Conservation (phyloP, 768 basidiomycete genomes). For the Cyathus striatus region DNA sequence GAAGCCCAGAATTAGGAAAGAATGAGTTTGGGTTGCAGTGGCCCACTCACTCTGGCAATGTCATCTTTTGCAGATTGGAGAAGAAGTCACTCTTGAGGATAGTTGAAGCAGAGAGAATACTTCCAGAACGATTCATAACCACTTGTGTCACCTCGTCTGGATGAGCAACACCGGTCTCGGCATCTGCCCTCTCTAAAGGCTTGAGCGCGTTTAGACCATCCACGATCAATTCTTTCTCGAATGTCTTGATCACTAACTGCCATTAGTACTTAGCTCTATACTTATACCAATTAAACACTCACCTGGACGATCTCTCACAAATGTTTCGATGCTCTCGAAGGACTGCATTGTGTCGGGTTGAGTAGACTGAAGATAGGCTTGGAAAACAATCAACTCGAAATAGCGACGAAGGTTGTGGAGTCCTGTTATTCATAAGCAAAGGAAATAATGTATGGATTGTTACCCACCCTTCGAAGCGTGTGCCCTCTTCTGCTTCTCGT, state of each 20-base stretch:
- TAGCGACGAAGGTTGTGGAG: constrained; percentile 80
- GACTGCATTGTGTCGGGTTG: constrained; percentile 75
- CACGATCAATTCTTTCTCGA: constrained; percentile 81
- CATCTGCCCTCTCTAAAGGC: constrained; percentile 71
- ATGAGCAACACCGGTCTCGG: constrained; percentile 64
- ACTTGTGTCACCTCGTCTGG: constrained; percentile 90
- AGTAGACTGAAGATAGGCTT: constrained; percentile 80
- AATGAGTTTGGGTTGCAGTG: not conserved
- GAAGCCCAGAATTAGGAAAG: constrained; percentile 1
- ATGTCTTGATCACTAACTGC: constrained; percentile 81
- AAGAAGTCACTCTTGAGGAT: constrained; percentile 97
- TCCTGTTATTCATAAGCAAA: constrained; percentile 35
- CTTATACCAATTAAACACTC: constrained; percentile 6
- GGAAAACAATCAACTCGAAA: constrained; percentile 83
- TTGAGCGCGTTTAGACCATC: constrained; percentile 78
- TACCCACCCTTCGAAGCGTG: constrained; percentile 67
- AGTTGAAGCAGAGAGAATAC: constrained; percentile 84
- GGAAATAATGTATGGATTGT: not conserved
- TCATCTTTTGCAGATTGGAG: constrained; percentile 93
- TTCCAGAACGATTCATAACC: constrained; percentile 79
- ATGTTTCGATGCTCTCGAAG: constrained; percentile 75
- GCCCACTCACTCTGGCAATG: constrained; percentile 75
- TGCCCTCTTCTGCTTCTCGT: constrained; percentile 61
- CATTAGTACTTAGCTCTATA: not conserved
- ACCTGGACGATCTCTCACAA: constrained; percentile 84